Evolutionary conservation across 2,329 filamentous ascomycete species (phyloP).

Genomic region (Fusarium sp.): DNA sequence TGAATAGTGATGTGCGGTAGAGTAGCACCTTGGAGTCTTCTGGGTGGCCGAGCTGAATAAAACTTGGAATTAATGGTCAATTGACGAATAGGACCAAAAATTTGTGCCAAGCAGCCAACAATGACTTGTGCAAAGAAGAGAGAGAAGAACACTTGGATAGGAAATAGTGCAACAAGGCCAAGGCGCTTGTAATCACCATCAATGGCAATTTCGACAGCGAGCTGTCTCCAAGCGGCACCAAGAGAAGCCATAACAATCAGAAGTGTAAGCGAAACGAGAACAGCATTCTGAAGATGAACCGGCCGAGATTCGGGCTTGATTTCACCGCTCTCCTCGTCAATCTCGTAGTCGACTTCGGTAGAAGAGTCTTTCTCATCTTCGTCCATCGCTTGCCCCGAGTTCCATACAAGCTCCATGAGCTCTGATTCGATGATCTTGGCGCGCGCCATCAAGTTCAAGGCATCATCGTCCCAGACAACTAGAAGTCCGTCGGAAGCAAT

Average conservation of each 20-base stretch:
- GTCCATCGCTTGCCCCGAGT: conserved; percentile 66
- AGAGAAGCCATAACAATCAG: conserved; percentile 72
- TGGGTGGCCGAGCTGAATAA: conserved; percentile 78
- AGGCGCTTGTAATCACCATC: conserved; percentile 72
- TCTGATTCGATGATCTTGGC: conserved; percentile 80
- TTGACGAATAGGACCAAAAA: conserved; percentile 79
- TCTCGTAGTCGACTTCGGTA: conserved; percentile 61
- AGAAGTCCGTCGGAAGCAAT: conserved; percentile 76
- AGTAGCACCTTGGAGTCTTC: conserved; percentile 64
- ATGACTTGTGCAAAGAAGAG: conserved; percentile 85
- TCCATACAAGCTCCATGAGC: conserved; percentile 82
- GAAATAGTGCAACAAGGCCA: conserved; percentile 72
- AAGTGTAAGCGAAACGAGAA: conserved; percentile 74
- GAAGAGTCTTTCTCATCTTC: conserved; percentile 63
- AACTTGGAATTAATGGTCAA: conserved; percentile 82
- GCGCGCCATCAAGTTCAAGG: conserved; percentile 74
- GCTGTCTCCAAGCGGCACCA: conserved; percentile 75
- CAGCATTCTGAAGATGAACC: conserved; percentile 75
- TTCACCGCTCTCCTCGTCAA: conserved; percentile 79
- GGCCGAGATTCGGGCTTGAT: conserved; percentile 72
- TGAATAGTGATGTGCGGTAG: conserved; percentile 85
- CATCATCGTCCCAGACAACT: conserved; percentile 85
- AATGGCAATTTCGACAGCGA: conserved; percentile 75
- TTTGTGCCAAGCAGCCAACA: conserved; percentile 78
- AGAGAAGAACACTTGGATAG: conserved; percentile 82